phyloP scores from a whole-genome alignment of 1,139 yeast species.

The Saccharomycopsis phalli region DNA sequence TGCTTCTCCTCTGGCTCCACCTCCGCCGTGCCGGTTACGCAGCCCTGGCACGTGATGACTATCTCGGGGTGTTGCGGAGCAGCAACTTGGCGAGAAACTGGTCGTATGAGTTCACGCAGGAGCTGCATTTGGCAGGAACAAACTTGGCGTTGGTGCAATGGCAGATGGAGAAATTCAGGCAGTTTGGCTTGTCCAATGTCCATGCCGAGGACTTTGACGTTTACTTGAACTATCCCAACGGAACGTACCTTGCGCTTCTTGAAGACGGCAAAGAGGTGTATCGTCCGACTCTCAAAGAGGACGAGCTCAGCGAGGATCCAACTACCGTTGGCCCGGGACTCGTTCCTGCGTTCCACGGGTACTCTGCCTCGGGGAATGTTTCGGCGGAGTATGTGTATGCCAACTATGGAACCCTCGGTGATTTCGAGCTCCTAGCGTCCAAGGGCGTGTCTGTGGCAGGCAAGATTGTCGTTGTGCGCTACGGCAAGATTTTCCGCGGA shows the following conservation, averaged over 20 bases:
- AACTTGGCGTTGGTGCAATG: constrained; percentile 55
- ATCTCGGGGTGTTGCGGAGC: constrained; percentile 32
- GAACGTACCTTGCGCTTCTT: constrained; percentile 27
- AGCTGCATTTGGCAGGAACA: constrained; percentile 68
- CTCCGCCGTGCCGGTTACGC: background rate
- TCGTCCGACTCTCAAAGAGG: constrained; percentile 64
- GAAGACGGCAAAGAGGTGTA: constrained; percentile 30
- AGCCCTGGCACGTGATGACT: constrained; percentile 17
- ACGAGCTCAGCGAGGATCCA: constrained; percentile 59
- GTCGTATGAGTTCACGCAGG: constrained; percentile 46
- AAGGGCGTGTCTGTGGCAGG: constrained; percentile 41
- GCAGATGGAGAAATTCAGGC: constrained; percentile 52
- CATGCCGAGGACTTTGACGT: constrained; percentile 51
- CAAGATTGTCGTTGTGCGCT: constrained; percentile 50
- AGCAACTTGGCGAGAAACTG: constrained; percentile 46
- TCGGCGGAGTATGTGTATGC: constrained; percentile 51
- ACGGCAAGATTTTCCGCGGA: constrained; percentile 56
- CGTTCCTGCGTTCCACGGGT: constrained; percentile 59
- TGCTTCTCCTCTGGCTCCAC: background rate
- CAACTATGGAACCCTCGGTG: constrained; percentile 51
- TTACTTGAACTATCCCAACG: constrained; percentile 53
- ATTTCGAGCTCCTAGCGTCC: constrained; percentile 38
- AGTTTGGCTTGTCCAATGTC: constrained; percentile 45
- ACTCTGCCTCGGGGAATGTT: constrained; percentile 61
- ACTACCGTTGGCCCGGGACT: constrained; percentile 45